phyloP scores from a whole-genome alignment of 257 asterid species.

The Solanum phureja region DNA sequence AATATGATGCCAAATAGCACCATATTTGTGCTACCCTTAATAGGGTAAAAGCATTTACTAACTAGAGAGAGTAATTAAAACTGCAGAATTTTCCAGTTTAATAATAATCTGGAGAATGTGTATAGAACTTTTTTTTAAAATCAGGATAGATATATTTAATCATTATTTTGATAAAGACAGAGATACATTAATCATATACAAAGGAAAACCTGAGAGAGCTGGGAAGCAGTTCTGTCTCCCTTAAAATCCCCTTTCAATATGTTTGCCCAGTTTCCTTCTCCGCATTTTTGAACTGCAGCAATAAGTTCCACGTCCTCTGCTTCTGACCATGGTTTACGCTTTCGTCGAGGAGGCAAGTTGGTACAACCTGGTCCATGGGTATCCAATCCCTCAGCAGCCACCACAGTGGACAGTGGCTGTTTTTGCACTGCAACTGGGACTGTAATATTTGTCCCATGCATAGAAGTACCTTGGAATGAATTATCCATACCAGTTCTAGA shows the following conservation, averaged over 20 bases:
- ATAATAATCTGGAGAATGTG: not conserved
- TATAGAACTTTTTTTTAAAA: not conserved
- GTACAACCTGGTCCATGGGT: slow-evolving; percentile 26
- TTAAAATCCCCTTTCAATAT: slow-evolving; percentile 56
- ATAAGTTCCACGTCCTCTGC: slow-evolving; percentile 66
- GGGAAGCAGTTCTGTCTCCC: slow-evolving; percentile 59
- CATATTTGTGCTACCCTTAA: not conserved
- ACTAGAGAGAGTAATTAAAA: not conserved
- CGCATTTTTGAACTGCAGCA: slow-evolving; percentile 60
- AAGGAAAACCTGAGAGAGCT: slow-evolving; percentile 62
- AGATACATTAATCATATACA: not conserved
- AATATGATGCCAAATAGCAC: not conserved
- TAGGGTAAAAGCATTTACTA: not conserved
- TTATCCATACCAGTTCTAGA: slow-evolving; percentile 27
- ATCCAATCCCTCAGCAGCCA: slow-evolving; percentile 41
- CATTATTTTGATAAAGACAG: not conserved
- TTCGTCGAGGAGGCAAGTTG: slow-evolving; percentile 38
- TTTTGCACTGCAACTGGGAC: slow-evolving; percentile 63
- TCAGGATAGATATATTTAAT: not conserved
- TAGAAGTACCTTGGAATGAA: slow-evolving; percentile 22
- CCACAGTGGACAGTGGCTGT: slow-evolving; percentile 37
- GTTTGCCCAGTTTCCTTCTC: slow-evolving; percentile 66
- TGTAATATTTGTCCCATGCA: slow-evolving; percentile 41
- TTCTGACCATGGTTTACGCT: slow-evolving; percentile 53
- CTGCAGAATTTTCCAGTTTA: not conserved